Evolutionary conservation across 129 eudicot genomes (phyloP).

Genomic region (Ambrosia artemisiifolia): DNA sequence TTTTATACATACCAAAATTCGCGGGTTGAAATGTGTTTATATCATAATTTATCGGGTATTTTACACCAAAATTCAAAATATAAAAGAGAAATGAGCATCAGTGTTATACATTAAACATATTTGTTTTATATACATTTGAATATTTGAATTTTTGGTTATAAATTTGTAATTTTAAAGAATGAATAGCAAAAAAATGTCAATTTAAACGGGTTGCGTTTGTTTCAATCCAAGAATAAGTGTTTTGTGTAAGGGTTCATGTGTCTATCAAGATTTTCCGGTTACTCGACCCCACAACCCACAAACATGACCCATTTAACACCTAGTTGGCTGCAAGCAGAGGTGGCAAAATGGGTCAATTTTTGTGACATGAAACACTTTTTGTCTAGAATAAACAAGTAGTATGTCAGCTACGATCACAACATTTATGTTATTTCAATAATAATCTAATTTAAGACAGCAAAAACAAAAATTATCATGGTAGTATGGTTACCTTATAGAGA

Average conservation of each 20-base stretch:
- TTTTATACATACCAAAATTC: too few relatives aligned
- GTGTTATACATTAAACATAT: too few relatives aligned
- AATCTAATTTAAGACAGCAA: too few relatives aligned
- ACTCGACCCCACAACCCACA: too few relatives aligned
- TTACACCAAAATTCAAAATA: not conserved
- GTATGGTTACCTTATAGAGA: slow-evolving; percentile 36
- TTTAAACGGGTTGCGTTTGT: not conserved
- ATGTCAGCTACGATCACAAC: not conserved
- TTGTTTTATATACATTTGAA: too few relatives aligned
- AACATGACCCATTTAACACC: too few relatives aligned
- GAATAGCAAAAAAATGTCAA: not conserved
- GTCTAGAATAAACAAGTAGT: not conserved
- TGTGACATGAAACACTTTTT: not conserved
- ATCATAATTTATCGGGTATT: not conserved
- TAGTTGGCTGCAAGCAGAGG: too few relatives aligned
- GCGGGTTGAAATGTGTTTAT: not conserved
- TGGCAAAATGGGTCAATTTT: not conserved
- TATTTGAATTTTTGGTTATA: too few relatives aligned
- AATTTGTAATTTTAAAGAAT: too few relatives aligned
- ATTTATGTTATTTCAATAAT: too few relatives aligned
- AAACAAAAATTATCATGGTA: not conserved
- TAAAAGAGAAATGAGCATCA: not conserved
- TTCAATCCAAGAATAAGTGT: not conserved
- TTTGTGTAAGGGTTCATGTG: not conserved
- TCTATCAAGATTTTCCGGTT: not conserved